A percentile compares a stretch with the other conserved stretches of the same genome.
Conservation (phyloP, 305 asterid genomes). For the Fraxinus latifolia region DNA sequence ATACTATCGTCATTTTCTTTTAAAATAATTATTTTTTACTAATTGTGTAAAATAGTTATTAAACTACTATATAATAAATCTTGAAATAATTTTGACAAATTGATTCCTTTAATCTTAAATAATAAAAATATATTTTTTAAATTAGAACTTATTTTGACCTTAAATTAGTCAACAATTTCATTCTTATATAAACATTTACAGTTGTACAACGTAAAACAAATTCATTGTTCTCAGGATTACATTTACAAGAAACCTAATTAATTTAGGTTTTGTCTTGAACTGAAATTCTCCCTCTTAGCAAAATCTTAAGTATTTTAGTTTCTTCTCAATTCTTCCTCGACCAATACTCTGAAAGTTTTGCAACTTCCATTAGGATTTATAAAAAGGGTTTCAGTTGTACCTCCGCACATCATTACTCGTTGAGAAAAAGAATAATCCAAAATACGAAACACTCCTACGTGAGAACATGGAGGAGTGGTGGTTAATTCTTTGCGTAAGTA, state of each 20-base stretch:
- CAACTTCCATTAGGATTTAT: conserved; percentile 6
- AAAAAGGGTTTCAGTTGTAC: not conserved
- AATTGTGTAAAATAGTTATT: not conserved
- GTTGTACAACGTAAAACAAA: not conserved
- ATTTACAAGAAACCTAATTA: not conserved
- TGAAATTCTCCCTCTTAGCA: not conserved
- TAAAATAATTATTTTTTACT: not conserved
- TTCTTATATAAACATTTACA: not conserved
- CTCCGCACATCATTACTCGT: not conserved
- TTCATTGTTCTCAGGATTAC: not conserved
- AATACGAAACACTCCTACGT: not conserved
- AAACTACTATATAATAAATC: not conserved
- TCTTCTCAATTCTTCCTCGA: not conserved
- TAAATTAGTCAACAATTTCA: not conserved
- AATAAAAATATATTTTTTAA: not conserved
- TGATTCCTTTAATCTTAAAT: not conserved
- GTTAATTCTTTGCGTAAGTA: conserved; percentile 24
- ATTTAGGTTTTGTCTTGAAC: not conserved
- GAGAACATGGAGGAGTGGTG: conserved; percentile 20
- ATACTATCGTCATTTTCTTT: not conserved
- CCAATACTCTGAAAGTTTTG: conserved; percentile 20
- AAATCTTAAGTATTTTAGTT: not conserved
- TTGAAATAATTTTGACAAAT: not conserved
- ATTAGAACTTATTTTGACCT: not conserved
- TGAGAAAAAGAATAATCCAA: not conserved